Conservation (phyloP, 176 grass and related monocot species). For the Calamus simplicifolius region DNA sequence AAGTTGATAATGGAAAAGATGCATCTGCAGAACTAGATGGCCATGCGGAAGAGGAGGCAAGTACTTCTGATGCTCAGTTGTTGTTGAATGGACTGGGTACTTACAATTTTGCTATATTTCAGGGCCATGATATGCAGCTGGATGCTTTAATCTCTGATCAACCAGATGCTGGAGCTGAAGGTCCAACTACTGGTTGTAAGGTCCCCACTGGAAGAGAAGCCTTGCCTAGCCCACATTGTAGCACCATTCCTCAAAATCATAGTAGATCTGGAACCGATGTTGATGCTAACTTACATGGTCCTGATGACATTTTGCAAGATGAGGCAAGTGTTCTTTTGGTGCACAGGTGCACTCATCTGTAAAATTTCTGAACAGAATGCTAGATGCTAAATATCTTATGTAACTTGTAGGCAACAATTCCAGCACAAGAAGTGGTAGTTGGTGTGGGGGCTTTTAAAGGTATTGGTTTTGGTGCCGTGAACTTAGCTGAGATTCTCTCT, state of each 20-base stretch:
- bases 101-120: constrained; percentile 11
- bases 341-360: too few species aligned
- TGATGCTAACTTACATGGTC: constrained; percentile 13
- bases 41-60: constrained; percentile 20
- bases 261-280: neutral
- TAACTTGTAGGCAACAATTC: constrained; percentile 18
- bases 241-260: constrained; percentile 5
- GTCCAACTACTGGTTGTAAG: constrained; percentile 27
- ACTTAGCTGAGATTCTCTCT: too few species aligned
- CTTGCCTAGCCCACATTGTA: constrained; percentile 8
- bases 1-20: constrained; percentile 22
- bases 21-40: constrained; percentile 14
- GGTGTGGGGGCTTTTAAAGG: constrained; percentile 23
- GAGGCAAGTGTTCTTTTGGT: constrained; percentile 22
- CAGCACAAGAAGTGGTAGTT: constrained; percentile 27
- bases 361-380: neutral
- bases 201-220: constrained; percentile 12
- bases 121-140: constrained; percentile 31
- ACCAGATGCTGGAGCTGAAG: constrained; percentile 12
- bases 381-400: constrained; percentile 14
- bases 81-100: constrained; percentile 1
- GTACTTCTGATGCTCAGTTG: constrained; percentile 17
- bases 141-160: constrained; percentile 9
- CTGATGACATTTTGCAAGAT: constrained; percentile 19
- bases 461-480: neutral